phyloP scores from a whole-genome alignment of 2,329 filamentous ascomycete genomes.

The Fusarium chaquense region DNA sequence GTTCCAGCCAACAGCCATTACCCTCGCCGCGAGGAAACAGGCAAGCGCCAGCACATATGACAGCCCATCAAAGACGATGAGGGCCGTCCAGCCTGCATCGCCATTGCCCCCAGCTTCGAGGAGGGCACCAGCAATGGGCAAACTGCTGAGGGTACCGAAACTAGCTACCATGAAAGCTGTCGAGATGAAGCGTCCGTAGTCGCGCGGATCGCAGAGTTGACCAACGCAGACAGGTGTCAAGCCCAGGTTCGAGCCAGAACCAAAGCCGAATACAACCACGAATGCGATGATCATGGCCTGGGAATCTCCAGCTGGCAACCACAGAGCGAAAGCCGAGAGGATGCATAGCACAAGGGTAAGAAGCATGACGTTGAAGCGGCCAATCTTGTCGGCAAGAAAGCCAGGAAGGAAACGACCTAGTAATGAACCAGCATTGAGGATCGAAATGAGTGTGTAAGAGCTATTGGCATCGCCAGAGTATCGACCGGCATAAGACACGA shows the following conservation, averaged over 20 bases:
- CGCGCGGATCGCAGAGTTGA: constrained; percentile 79
- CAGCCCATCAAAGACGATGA: constrained; percentile 56
- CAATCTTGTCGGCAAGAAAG: constrained; percentile 78
- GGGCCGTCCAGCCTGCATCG: constrained; percentile 52
- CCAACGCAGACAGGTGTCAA: constrained; percentile 84
- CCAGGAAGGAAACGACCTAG: constrained; percentile 83
- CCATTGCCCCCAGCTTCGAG: constrained; percentile 49
- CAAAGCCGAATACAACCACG: constrained; percentile 80
- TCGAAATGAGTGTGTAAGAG: constrained; percentile 79
- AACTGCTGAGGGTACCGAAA: constrained; percentile 70
- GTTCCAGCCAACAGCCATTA: constrained; percentile 37
- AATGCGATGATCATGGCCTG: constrained; percentile 74
- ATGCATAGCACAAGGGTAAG: constrained; percentile 70
- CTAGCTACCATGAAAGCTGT: constrained; percentile 83
- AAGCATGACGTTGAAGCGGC: constrained; percentile 85
- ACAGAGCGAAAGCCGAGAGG: constrained; percentile 71
- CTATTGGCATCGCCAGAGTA: constrained; percentile 37
- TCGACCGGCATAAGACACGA: constrained; percentile 76
- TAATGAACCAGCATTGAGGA: constrained; percentile 83
- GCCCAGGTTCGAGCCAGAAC: constrained; percentile 81
- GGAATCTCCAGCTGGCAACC: constrained; percentile 72
- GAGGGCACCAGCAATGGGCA: constrained; percentile 58
- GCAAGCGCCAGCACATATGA: constrained; percentile 38
- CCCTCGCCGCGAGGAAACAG: constrained; percentile 36
- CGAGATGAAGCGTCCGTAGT: constrained; percentile 82